Conservation (phyloP, 73 alveolate species). For the Stentor coeruleus region DNA sequence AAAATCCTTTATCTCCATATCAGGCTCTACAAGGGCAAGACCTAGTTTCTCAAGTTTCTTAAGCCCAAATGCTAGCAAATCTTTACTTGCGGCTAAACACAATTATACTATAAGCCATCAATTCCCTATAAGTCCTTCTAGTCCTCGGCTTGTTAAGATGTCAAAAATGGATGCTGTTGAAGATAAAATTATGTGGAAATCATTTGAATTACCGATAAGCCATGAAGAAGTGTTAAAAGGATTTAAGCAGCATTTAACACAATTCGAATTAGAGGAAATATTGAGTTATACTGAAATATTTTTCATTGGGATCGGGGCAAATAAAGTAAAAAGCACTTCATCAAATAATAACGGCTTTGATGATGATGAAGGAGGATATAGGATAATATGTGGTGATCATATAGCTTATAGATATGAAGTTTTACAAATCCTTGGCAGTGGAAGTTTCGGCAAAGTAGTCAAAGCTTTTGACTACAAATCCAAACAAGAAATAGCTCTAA, state of each 20-base stretch:
- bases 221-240: neutral
- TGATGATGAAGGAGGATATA: neutral
- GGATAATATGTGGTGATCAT: neutral
- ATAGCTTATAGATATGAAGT: neutral
- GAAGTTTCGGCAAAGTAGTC: neutral
- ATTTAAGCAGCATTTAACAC: neutral
- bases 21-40: too few species aligned
- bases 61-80: too few species aligned
- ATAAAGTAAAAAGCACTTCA: neutral
- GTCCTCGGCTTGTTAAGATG: constrained; percentile 44
- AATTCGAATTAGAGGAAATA: neutral
- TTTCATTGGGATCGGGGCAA: neutral
- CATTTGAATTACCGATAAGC: neutral
- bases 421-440: neutral
- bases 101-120: neutral
- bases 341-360: neutral
- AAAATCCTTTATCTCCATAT: neutral
- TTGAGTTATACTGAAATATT: neutral
- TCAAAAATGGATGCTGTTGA: constrained; percentile 39
- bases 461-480: neutral
- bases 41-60: neutral
- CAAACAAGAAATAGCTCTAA: neutral
- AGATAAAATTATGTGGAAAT: neutral
- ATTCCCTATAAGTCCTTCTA: constrained; percentile 15
- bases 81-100: neutral